Percentiles rank a stretch among this genome's conserved stretches.
These are phyloP conservation scores for Posidonia australis DNA, from an alignment of 106 monocot genomes.

Conservation along the genomic window DNA sequence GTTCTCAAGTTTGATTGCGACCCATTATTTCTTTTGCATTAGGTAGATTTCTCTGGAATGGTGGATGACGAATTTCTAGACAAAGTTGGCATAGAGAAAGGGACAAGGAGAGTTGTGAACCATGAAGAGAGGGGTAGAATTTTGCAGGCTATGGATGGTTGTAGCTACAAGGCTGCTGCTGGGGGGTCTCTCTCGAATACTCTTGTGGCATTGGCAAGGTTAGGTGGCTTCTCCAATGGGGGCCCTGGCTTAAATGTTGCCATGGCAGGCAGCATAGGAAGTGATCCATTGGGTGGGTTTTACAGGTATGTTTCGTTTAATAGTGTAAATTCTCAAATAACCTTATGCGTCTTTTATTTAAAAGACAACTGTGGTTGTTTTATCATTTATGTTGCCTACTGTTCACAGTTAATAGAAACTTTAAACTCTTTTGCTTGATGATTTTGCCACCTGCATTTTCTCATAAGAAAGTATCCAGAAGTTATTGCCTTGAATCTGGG, in stretches of 20 bases:
- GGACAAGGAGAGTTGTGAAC: constrained; percentile 78
- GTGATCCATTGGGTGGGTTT: constrained; percentile 93
- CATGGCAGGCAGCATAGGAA: constrained; percentile 91
- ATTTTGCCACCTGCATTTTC: neutral
- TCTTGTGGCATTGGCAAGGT: constrained; percentile 83
- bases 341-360: neutral
- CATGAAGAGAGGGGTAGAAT: constrained; percentile 92
- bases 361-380: too few species aligned
- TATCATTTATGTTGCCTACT: too few species aligned
- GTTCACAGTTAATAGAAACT: too few species aligned
- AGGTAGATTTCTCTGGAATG: constrained; percentile 97
- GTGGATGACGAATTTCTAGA: constrained; percentile 77
- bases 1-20: neutral
- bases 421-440: neutral
- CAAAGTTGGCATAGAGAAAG: constrained; percentile 68
- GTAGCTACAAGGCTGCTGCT: constrained; percentile 93
- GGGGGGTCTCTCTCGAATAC: constrained; percentile 97
- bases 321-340: neutral
- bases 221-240: constrained; percentile 42
- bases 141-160: constrained; percentile 93
- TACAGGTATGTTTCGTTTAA: constrained; percentile 42
- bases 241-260: constrained; percentile 52
- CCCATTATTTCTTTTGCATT: constrained; percentile 1
- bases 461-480: too few species aligned
- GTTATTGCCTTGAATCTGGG: too few species aligned